Evolutionary conservation across 1,284 basidiomycete species (phyloP).

Genomic region (Puccinia novopanici): DNA sequence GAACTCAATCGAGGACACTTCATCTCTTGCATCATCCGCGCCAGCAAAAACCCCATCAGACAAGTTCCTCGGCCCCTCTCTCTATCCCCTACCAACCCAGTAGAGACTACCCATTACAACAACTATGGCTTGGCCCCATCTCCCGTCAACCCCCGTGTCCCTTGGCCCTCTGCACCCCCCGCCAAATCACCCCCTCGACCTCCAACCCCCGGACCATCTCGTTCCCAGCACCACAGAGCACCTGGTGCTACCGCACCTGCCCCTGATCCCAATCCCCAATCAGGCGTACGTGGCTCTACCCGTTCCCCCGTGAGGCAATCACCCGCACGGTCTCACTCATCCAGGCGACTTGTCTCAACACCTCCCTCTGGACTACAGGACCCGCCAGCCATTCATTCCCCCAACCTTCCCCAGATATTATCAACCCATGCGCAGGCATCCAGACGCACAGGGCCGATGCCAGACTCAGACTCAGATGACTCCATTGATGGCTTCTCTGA

Average conservation of each 20-base stretch:
- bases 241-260: background rate
- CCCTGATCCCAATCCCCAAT: background rate
- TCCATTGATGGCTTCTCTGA: background rate
- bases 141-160: background rate
- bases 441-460: background rate
- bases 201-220: background rate
- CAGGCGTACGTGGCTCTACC: background rate
- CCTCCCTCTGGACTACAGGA: background rate
- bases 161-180: background rate
- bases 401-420: background rate
- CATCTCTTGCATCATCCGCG: background rate
- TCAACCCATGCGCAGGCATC: no score
- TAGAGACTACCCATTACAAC: background rate
- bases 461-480: background rate
- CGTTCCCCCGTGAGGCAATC: background rate
- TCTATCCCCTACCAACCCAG: background rate
- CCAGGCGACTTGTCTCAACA: background rate
- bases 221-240: no score
- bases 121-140: background rate
- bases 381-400: background rate
- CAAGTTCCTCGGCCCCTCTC: background rate
- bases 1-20: slow-evolving; percentile 1
- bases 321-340: no score
- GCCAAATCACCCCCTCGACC: background rate
- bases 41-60: background rate